Evolutionary conservation across 805 yeast genomes (phyloP).

Genomic region (Groenewaldozyma tartarivorans): DNA sequence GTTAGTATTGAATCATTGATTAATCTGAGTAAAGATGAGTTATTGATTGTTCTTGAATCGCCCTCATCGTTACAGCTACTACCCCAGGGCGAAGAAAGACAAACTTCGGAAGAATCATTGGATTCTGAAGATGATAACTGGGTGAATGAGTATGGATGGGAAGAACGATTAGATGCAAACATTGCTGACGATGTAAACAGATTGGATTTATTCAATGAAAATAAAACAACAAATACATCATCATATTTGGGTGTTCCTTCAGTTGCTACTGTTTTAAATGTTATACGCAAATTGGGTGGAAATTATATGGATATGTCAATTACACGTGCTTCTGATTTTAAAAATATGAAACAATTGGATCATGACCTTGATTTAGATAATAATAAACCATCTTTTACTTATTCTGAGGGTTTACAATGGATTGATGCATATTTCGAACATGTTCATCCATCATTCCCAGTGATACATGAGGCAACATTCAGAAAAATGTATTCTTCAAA

Average conservation of each 20-base stretch:
- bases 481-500: background rate
- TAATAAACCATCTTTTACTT: background rate
- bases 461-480: background rate
- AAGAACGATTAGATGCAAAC: background rate
- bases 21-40: background rate
- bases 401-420: background rate
- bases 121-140: background rate
- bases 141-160: conserved; percentile 2
- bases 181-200: conserved; percentile 1
- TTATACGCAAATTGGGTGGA: background rate
- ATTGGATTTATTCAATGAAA: background rate
- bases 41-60: background rate
- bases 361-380: background rate
- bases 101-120: background rate
- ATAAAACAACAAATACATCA: background rate
- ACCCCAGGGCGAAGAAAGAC: background rate
- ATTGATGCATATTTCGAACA: conserved; percentile 3
- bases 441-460: conserved; percentile 2
- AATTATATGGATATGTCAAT: background rate
- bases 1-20: background rate
- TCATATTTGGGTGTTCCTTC: conserved; percentile 2
- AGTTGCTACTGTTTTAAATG: conserved; percentile 1
- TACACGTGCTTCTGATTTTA: background rate
- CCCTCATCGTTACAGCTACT: background rate
- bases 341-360: background rate